Conservation (phyloP, 176 grass and related monocot genomes). For the Cymbopogon citratus region DNA sequence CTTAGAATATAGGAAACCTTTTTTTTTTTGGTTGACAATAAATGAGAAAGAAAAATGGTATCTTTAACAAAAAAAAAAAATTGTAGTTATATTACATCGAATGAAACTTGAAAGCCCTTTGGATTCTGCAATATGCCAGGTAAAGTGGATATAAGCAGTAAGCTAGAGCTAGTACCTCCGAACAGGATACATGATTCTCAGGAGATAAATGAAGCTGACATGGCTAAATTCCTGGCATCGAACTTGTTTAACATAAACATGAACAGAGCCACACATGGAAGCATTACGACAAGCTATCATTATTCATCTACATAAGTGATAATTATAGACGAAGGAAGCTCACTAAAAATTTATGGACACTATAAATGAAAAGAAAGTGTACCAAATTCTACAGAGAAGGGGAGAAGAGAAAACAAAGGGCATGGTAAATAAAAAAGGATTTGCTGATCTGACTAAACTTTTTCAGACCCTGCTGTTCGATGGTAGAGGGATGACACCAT, state of each 20-base stretch:
- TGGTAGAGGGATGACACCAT: constrained; percentile 65
- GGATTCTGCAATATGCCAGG: not conserved
- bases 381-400: not conserved
- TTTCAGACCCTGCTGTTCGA: constrained; percentile 61
- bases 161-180: too few species aligned
- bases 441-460: constrained; percentile 13
- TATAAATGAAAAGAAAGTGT: not conserved
- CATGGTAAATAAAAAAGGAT: not conserved
- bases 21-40: too few species aligned
- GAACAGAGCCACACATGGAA: not conserved
- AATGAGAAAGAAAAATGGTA: not conserved
- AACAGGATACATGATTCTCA: not conserved
- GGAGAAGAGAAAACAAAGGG: not conserved
- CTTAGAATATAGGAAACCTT: too few species aligned
- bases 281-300: constrained; percentile 24
- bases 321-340: not conserved
- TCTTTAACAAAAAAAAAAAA: not conserved
- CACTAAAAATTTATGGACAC: not conserved
- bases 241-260: not conserved
- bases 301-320: not conserved
- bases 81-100: too few species aligned
- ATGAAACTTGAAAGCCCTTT: not conserved
- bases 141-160: not conserved
- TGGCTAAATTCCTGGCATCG: not conserved
- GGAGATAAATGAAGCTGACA: not conserved